Base-by-base conservation (phyloP, 73 alveolate species). In the Paramecium sexaurelia region DNA sequence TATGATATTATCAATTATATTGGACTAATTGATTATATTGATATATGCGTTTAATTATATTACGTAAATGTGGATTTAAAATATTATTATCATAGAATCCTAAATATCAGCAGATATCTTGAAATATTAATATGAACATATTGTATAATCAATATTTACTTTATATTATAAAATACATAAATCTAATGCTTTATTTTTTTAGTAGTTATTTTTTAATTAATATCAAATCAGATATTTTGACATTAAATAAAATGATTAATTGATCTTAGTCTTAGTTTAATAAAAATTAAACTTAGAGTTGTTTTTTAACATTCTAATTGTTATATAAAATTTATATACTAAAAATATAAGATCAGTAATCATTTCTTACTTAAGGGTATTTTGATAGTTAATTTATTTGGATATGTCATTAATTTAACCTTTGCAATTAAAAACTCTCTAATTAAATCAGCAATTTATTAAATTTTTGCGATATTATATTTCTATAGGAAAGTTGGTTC, bases 381-480 rank as follows among this genome's bases (percentile, higher is more conserved):
- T 11, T 32, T 32, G 4, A 78, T 43, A 19, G 90, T 40, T 40
- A 78, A 20, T 78, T 40, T 78, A 26, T 78, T 78, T 5, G 90
- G 90, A 26, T 40, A 78, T 0, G 90, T 78, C 90, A 78, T 78
- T 1, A 78, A 10, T 33, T 78, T 78, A 0, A 78, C 51, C 13
- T 78, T 78, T 9, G 33, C 45, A 11, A 78, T 78, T 43, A 78
- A 43, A 13, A 43, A 17, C n/a, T 78, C 90, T 78, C 71, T 78
- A 0, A 78, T 40, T 24, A 78, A 39, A 78, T 43, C 71, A 41
- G 40, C 55, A 24, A 78, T 40, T 19, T 32, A 78, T 78, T 13
- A 39, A 3, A 78, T 78, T 9, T 78, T 78, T 2, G 90, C 90
- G 22, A 78, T 43, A 78, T 78, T 78, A 43, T 41, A 78, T 78